Evolutionary conservation across 202 grass and related monocot species (phyloP).

Genomic region (Panicum virgatum): DNA sequence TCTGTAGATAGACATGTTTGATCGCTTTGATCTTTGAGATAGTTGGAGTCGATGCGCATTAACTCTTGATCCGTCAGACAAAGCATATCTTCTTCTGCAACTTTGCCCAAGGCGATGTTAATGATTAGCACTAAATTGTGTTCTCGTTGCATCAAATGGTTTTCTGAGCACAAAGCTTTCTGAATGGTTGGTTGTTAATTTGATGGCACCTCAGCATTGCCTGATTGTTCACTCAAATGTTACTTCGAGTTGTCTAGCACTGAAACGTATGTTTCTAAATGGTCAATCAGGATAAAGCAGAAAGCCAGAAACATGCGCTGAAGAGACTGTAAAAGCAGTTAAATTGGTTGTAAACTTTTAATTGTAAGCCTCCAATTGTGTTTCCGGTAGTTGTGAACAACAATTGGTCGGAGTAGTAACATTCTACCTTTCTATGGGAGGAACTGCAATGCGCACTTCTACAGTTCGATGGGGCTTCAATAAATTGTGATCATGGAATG

Average conservation of each 20-base stretch:
- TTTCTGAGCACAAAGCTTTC: not conserved
- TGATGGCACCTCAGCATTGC: not conserved
- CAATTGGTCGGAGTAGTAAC: not conserved
- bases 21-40: too few relatives aligned
- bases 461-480: not conserved
- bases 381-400: not conserved
- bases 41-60: too few relatives aligned
- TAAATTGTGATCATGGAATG: too few relatives aligned
- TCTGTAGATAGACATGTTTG: too few relatives aligned
- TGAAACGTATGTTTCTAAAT: not conserved
- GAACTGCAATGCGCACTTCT: not conserved
- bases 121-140: not conserved
- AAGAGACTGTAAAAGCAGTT: too few relatives aligned
- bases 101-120: not conserved
- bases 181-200: not conserved
- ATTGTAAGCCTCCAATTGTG: not conserved
- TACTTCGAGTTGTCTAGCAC: not conserved
- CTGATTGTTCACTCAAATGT: not conserved
- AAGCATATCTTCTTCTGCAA: not conserved
- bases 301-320: not conserved
- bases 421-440: not conserved
- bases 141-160: not conserved
- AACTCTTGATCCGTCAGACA: too few relatives aligned
- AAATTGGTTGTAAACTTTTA: not conserved
- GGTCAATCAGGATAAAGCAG: not conserved